Percentiles rank a stretch among this genome's conserved stretches.
Evolutionary conservation across 2,329 filamentous ascomycete species (phyloP).

Genomic region (Calonectria pseudoreteaudii): DNA sequence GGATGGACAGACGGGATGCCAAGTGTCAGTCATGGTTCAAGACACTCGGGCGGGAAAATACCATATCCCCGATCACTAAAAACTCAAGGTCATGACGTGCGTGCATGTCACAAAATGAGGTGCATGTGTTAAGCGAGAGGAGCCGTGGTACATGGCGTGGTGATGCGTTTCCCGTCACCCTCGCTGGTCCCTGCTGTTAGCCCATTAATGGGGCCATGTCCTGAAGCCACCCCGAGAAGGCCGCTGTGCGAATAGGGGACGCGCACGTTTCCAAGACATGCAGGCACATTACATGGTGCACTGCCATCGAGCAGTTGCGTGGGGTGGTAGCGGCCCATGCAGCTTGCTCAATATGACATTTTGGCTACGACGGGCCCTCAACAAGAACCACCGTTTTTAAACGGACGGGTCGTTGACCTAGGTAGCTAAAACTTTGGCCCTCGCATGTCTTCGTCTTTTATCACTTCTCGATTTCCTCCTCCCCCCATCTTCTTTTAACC

Average conservation of each 20-base stretch:
- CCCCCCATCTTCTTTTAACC: not conserved
- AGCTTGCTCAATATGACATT: not conserved
- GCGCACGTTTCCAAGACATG: constrained; percentile 6
- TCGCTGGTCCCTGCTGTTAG: constrained; percentile 23
- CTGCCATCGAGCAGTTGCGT: not conserved
- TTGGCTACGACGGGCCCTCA: not conserved
- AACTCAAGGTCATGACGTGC: not conserved
- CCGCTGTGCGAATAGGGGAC: constrained; percentile 9
- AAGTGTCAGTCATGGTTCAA: constrained; percentile 5
- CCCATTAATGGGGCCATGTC: constrained; percentile 28
- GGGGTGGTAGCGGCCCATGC: not conserved
- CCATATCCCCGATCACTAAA: not conserved
- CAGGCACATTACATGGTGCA: not conserved
- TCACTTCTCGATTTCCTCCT: not conserved
- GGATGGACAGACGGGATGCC: constrained; percentile 13
- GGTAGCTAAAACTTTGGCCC: not conserved
- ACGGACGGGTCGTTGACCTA: not conserved
- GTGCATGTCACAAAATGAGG: not conserved
- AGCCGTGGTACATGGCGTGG: constrained; percentile 22
- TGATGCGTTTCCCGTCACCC: constrained; percentile 28
- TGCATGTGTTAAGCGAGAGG: constrained; percentile 13
- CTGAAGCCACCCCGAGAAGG: not conserved
- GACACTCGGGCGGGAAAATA: not conserved
- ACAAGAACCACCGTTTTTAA: not conserved
- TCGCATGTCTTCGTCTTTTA: not conserved